Evolutionary conservation across 441 rosid genomes (phyloP), one percentile per base, ranked within the genome.

Genomic region (Arabidopsis hybrid): DNA sequence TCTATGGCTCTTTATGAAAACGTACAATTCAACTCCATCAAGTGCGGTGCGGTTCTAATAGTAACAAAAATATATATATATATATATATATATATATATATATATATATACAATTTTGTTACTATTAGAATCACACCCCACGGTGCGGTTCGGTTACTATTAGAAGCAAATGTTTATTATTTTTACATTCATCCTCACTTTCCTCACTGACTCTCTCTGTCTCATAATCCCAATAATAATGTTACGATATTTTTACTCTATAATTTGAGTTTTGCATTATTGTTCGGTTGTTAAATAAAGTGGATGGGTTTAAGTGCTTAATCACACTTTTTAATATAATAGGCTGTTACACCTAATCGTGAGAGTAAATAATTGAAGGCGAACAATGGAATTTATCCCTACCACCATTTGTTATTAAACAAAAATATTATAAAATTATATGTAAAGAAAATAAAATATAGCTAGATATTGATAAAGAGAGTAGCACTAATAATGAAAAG

Each of bases 401-500:
- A 49, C 69, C 69, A 55, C 65, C 26, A 21, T 21, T 21, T 21
- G 26, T 21, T 21, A 59, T 42, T 42, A 74, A 60, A 74, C n/a
- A 31, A 32, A 42, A 4, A 5, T 3, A 18, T 26, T 42, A 12
- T 6, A 64, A 64, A 56, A 6, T 47, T 12, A 45, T 32, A 56
- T 40, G 77, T 56, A 65, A 64, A 17, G 64, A 53, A 72, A 55
- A 73, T 43, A 63, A 34, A 56, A 73, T 45, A 64, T 11, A 46
- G 35, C 39, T 50, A 55, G 60, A 21, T 21, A 49, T 55, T 47
- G 73, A 67, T 67, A 67, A 67, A 67, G 68, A 60, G 32, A 60
- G 47, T 17, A 67, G 78, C 73, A 74, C 78, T 67, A 74, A 67
- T 60, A 32, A 74, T 51, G 16, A 60, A 74, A 74, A 74, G 78